Evolutionary conservation across 2,329 filamentous ascomycete species (phyloP), one percentile per base, ranked within the genome.

Genomic region (Fusarium abutilonis): DNA sequence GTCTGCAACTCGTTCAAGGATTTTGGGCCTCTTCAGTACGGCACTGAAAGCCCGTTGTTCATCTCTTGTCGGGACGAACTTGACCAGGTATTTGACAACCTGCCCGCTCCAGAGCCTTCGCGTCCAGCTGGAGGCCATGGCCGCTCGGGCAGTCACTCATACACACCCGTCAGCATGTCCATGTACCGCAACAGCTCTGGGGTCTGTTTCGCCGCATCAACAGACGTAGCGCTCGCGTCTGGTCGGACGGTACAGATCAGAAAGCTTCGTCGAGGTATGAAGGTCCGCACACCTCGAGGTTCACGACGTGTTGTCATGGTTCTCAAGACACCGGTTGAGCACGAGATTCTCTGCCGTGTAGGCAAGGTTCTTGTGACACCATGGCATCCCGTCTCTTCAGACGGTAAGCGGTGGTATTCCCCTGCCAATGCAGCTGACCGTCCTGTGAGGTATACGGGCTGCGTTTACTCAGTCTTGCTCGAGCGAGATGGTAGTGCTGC

Each of bases 1-100:
- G 73, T 82, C 9, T 86, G 85, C 75, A 87, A 86, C 69, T 83
- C 82, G 0, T 88, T 87, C 79, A 86, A 87, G 67, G 86, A 88
- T 56, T 75, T 81, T 0, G 86, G 86, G 0, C 83, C 85, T 4
- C 77, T 84, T 7, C 76, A 79, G 60, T 88, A 87, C 64, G 80
- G 84, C 14, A 65, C 66, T 1, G 69, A 78, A 1, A 85, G 82
- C 47, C 77, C 80, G 0, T 74, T 87, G 4, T 88, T 89, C 67
- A 69, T 72, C 13, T 62, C 71, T 6, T 86, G 82, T 66, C 76
- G 83, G 9, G 76, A 83, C 43, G 64, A 72, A 2, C 78, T 88
- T 0, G 81, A 86, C 52, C 64, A 64, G 0, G 79, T 79, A 0
- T 85, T 85, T 59, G 80, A 85, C 56, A 72, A 63, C 6, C 72